These are phyloP conservation scores for Litchi chinensis DNA, from an alignment of 345 rosid species.

Conservation along the genomic window DNA sequence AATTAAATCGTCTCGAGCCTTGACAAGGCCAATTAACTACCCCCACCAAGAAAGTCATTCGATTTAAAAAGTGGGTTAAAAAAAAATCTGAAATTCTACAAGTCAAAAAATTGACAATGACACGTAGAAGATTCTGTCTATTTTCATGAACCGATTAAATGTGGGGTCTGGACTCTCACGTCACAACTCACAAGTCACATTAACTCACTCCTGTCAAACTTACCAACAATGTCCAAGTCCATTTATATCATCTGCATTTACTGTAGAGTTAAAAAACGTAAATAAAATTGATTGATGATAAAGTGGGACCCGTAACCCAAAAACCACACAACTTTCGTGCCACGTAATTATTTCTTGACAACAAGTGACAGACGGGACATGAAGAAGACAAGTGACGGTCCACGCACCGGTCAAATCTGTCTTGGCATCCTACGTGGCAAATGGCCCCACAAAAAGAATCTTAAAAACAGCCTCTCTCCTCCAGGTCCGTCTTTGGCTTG, in stretches of 20 bases:
- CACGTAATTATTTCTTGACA: conserved; percentile 16
- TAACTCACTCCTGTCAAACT: background rate
- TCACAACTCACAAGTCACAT: conserved; percentile 10
- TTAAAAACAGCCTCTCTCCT: background rate
- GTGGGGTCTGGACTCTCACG: conserved; percentile 6
- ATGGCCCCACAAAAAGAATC: conserved; percentile 7
- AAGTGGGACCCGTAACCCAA: conserved; percentile 14
- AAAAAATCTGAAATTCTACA: background rate
- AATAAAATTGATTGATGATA: background rate
- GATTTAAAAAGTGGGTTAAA: background rate
- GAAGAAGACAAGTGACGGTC: conserved; percentile 6
- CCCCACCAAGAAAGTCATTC: background rate
- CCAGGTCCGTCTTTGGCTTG: background rate
- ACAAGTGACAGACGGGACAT: background rate
- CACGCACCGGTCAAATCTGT: conserved; percentile 33
- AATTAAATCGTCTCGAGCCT: background rate
- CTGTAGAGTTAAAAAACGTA: background rate
- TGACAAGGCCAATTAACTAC: background rate
- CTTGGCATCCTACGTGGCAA: conserved; percentile 34
- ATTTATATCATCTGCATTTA: background rate
- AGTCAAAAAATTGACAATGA: background rate
- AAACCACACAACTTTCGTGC: conserved; percentile 25
- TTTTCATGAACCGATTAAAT: conserved; percentile 20
- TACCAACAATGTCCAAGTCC: background rate
- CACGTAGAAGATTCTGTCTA: background rate